A percentile compares a stretch with the other conserved stretches of the same genome.
These are phyloP conservation scores for Fusarium odoratissimum DNA, from an alignment of 2,329 filamentous ascomycete genomes.

Conservation along the genomic window DNA sequence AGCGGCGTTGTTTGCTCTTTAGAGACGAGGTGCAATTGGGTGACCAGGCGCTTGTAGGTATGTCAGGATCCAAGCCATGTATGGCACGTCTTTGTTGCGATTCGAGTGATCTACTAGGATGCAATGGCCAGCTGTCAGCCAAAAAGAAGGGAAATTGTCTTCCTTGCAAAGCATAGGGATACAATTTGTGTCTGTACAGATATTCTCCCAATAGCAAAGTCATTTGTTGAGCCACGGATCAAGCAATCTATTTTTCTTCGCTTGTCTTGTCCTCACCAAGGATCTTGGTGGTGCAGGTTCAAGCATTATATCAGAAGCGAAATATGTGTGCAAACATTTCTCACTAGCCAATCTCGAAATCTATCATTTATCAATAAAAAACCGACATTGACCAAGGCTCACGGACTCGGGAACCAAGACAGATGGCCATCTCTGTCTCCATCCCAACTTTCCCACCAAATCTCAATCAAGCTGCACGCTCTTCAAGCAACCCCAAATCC, in stretches of 20 bases:
- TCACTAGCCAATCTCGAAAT: neutral
- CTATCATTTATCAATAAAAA: neutral
- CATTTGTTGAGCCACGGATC: neutral
- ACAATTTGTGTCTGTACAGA: too few relatives aligned
- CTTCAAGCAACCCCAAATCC: neutral
- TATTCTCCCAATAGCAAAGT: neutral
- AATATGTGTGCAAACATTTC: neutral
- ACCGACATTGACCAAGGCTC: too few relatives aligned
- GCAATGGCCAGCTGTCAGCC: neutral
- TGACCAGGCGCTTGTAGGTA: neutral
- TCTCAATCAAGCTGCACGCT: neutral
- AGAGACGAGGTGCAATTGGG: neutral
- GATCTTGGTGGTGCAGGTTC: neutral
- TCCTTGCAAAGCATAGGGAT: neutral
- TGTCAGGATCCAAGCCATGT: neutral
- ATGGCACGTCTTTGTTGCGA: neutral
- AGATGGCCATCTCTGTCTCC: neutral
- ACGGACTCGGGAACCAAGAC: neutral
- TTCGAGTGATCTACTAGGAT: neutral
- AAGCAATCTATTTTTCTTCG: too few relatives aligned
- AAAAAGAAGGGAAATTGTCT: neutral
- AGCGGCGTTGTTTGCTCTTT: conserved; percentile 1
- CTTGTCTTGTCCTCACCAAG: too few relatives aligned
- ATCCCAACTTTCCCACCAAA: neutral
- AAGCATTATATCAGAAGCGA: neutral